Base-by-base conservation (phyloP, 2,329 filamentous ascomycete genomes). In the Helminthosporium solani region DNA sequence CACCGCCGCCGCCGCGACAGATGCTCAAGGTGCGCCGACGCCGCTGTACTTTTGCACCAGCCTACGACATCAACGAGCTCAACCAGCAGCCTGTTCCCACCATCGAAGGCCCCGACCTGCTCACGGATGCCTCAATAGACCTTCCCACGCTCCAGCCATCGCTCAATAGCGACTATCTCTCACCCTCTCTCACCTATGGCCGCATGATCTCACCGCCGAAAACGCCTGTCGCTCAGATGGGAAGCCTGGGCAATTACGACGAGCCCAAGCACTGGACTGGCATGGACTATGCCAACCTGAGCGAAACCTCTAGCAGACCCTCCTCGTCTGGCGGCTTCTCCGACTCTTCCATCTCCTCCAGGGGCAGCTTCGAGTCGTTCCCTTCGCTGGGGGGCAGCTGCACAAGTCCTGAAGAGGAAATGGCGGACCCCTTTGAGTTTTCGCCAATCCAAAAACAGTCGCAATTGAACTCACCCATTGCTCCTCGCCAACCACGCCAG, bases 341-440 rank as follows among this genome's bases (percentile, higher is more conserved):
- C 2, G 79, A 85, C 60, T 85, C 83, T 0, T 85, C 83, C 2
- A 66, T 79, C 15, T 83, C 81, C 11, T 85, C 83, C 0, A 74
- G 75, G 40, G 79, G 78, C 54, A 84, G 80, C 18, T 75, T 76
- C 40, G 72, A 74, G 14, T 82, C 80, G 2, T 77, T 77, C 47
- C 75, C 75, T n/a, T 82, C 81, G 6, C 69, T 80, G 56, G 75
- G 79, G 46, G 80, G 78, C 47, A 83, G 80, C 60, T 83, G 79
- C 61, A 80, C 81, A 2, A 84, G 81, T 59, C 78, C 78, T 5
- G 81, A 84, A 51, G 80, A 78, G 43, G 82, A 85, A 46, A 67
- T 71, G 37, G 72, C 74, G 15, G 81, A 84, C 56, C 78, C 80
- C 0, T 83, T 84, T 59, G 70, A 73, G 34, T 73, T 74, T 40